phyloP scores from a whole-genome alignment of 1,284 basidiomycete species.

The Boletus sp. region DNA sequence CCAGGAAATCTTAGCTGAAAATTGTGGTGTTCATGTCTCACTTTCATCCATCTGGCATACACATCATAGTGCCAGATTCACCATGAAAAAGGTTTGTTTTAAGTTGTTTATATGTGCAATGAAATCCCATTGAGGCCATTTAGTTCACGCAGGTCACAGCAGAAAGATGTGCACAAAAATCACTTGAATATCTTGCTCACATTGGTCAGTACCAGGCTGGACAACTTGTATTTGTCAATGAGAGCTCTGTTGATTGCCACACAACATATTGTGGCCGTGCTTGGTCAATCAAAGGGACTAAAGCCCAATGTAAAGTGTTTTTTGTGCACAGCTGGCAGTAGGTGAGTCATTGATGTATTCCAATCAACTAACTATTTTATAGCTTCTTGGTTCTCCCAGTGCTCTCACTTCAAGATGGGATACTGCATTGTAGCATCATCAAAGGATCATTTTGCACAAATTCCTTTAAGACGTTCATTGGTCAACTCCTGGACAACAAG shows the following conservation, averaged over 20 bases:
- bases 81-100: neutral
- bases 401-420: neutral
- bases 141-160: neutral
- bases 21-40: neutral
- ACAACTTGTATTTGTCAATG: neutral
- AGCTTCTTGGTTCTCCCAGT: neutral
- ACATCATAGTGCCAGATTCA: neutral
- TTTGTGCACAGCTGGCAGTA: neutral
- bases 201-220: neutral
- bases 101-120: too few species aligned
- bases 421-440: neutral
- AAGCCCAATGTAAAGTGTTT: neutral
- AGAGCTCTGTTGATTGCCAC: neutral
- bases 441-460: too few species aligned
- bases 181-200: neutral
- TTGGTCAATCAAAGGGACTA: neutral
- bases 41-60: neutral
- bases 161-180: neutral
- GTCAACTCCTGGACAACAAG: too few species aligned
- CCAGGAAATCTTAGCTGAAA: neutral
- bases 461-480: too few species aligned
- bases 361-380: too few species aligned
- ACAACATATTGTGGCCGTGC: neutral
- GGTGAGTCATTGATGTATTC: neutral
- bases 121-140: neutral